Base-by-base conservation (phyloP, 2,329 filamentous ascomycete species). In the Ophiostoma australiae region DNA sequence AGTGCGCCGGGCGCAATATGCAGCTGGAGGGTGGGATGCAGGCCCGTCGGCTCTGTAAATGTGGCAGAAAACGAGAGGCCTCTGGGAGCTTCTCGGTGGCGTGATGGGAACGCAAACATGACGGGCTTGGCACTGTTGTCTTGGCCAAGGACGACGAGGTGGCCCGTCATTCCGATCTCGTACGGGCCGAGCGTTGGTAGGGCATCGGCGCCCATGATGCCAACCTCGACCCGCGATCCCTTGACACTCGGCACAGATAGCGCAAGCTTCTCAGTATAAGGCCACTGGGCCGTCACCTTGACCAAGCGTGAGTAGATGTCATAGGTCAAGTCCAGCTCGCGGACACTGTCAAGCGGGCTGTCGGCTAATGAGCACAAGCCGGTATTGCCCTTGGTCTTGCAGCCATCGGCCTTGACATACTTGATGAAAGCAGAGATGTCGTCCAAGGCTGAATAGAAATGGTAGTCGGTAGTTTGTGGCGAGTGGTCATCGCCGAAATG, bases 1-100 rank as follows among this genome's bases (percentile, higher is more conserved):
- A 39, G 35, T 31, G 82, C 78, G 33, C 80, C 81, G 4, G 83
- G 82, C 66, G 85, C 84, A 48, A 97, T 81, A 1, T 81, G 84
- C 69, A 97, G 84, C 75, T 89, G 86, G 72, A 97, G 83, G 0
- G 89, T 91, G 1, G 94, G 94, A 80, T 97, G 94, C 11, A 97
- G 85, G 10, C 94, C 94, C 0, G 89, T 90, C 1, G 93, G 93
- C 2, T 82, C 74, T n/a, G 87, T 78, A 77, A 97, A 93, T 0
- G 80, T 80, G 27, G 89, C 84, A 0, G 82, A 84, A 79, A 92
- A 96, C 69, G 80, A 84, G 0, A 82, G 78, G 0, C 79, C 75
- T 27, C 77, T 75, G 1, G 79, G 76, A 15, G 85, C 82, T 75
- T 91, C 87, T 52, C 84, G 82, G 79, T 97, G 94, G 0, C 93